phyloP scores from a whole-genome alignment of 179 eudicot genomes.

The Amaranthus tricolor region DNA sequence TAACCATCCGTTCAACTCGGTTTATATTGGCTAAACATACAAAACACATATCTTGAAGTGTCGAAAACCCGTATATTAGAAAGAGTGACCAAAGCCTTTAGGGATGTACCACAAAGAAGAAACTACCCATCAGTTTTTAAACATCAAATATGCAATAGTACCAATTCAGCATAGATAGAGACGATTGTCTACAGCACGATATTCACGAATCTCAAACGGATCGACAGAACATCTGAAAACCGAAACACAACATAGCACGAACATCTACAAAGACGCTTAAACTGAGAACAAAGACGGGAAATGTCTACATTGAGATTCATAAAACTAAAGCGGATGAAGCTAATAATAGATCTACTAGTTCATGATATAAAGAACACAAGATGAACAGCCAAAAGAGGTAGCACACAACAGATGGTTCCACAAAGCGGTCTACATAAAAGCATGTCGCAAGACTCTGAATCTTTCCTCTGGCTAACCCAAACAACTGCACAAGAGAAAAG shows the following conservation, averaged over 20 bases:
- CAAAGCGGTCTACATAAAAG: constrained; percentile 5
- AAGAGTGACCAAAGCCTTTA: too few relatives aligned
- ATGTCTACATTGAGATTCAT: not conserved
- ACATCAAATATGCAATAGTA: too few relatives aligned
- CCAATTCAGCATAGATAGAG: not conserved
- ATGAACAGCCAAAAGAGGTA: constrained; percentile 25
- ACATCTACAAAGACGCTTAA: constrained; percentile 15
- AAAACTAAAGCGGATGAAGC: not conserved
- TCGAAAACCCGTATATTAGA: too few relatives aligned
- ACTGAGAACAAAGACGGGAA: constrained; percentile 14
- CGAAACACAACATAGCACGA: not conserved
- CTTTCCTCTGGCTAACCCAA: constrained; percentile 13
- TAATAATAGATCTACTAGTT: constrained; percentile 20
- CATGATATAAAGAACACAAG: constrained; percentile 19
- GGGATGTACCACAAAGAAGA: too few relatives aligned
- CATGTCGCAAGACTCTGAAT: constrained; percentile 12
- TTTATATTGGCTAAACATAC: too few relatives aligned
- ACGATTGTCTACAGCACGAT: not conserved
- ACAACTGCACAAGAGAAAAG: constrained; percentile 16
- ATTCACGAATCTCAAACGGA: not conserved
- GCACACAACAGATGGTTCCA: constrained; percentile 22
- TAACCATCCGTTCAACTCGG: too few relatives aligned
- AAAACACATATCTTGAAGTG: too few relatives aligned
- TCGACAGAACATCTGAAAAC: not conserved
- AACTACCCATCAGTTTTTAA: too few relatives aligned